These are phyloP conservation scores for Taphrina betulina DNA, from an alignment of 1,139 yeast genomes.

Conservation along the genomic window DNA sequence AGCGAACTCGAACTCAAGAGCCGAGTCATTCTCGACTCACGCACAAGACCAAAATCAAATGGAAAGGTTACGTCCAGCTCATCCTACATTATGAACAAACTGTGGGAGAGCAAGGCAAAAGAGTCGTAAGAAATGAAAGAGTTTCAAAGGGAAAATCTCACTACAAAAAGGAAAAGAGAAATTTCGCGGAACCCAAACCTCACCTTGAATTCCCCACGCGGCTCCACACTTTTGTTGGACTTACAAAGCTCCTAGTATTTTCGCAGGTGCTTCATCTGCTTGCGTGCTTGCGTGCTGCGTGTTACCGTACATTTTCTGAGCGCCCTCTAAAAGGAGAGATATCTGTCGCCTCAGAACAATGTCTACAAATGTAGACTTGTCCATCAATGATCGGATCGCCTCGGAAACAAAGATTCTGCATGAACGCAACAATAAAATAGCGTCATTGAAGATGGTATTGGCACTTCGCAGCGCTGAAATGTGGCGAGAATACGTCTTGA, in stretches of 20 bases:
- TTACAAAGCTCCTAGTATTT: not conserved
- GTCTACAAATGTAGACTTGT: not conserved
- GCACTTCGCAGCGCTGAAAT: conserved; percentile 74
- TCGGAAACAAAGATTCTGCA: conserved; percentile 52
- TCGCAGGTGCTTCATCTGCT: not conserved
- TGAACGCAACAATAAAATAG: conserved; percentile 65
- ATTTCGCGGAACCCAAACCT: not conserved
- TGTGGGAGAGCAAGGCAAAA: conserved; percentile 12
- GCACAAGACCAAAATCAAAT: not conserved
- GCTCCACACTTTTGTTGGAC: not conserved
- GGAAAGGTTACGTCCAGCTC: conserved; percentile 9
- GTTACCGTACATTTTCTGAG: too few relatives aligned
- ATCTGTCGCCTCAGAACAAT: too few relatives aligned
- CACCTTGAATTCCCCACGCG: not conserved
- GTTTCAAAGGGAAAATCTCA: not conserved
- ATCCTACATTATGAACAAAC: not conserved
- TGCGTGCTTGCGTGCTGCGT: too few relatives aligned
- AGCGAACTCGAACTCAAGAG: conserved; percentile 26
- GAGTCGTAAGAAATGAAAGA: too few relatives aligned
- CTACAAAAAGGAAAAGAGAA: not conserved
- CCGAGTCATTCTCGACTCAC: conserved; percentile 6
- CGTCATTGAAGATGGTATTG: conserved; percentile 67
- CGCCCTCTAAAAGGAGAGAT: too few relatives aligned
- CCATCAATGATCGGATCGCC: conserved; percentile 47
- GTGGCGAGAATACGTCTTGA: conserved; percentile 69